Evolutionary conservation across 108 stramenopile genomes (phyloP), one percentile per base, ranked within the genome.

Genomic region (Nitzschia inconspicua): DNA sequence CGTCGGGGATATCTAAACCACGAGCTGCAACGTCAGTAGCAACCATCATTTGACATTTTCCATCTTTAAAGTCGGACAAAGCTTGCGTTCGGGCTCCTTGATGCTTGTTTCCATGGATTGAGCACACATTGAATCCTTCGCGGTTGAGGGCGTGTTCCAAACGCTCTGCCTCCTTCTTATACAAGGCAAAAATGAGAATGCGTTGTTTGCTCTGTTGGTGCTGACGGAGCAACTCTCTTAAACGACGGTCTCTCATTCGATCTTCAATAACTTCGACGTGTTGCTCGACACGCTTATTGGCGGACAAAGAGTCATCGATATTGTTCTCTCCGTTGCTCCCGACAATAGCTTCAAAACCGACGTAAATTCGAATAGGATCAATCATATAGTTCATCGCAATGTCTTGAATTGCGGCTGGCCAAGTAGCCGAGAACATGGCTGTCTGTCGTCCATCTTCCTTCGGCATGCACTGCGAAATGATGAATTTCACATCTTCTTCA

Each of bases 351-450:
- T 89, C 86, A 54, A 90, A 94, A 10, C 93, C 95, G 54, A 95
- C 94, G 41, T 84, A 85, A 14, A 96, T 68, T 46, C 88, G 86
- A 31, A 97, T 63, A 2, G 93, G 93, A 56, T 96, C 62, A 11
- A 61, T 47, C 88, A 88, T 86, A 52, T 88, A 97, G 44, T 95
- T 88, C 51, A 79, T 62, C 16, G 98, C 98, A 54, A 99, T 77
- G 26, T 89, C 70, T 43, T 93, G 95, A 57, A 99, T 93, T 20
- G 68, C 89, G 30, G 90, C 84, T 7, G 98, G 98, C 98, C 98
- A 99, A 11, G 98, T 99, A 14, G 98, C 98, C 6, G 87, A 89
- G 74, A 98, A 99, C 97, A 99, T 97, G 53, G 89, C 91, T 34
- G 95, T 96, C 68, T 96, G 96, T 11, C 98, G 79, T 10, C 66